phyloP scores from a whole-genome alignment of 2,329 filamentous ascomycete genomes.

The Ceratocystis alfenasii region DNA sequence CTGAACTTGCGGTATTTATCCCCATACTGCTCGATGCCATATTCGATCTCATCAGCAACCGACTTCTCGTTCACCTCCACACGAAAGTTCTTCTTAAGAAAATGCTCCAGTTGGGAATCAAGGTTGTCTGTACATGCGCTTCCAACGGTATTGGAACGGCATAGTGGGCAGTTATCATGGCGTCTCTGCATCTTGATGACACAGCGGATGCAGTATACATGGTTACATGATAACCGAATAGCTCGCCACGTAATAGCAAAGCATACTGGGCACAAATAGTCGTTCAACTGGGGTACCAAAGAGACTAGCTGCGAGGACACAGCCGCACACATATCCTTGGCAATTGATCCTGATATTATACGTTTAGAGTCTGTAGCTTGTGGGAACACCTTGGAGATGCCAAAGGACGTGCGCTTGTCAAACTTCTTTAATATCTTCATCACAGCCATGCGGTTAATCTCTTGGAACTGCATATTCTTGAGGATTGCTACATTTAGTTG shows the following conservation, averaged over 20 bases:
- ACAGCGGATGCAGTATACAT: slow-evolving; percentile 76
- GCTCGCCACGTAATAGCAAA: slow-evolving; percentile 69
- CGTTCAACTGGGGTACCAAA: slow-evolving; percentile 68
- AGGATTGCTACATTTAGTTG: slow-evolving; percentile 63
- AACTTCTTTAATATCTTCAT: slow-evolving; percentile 85
- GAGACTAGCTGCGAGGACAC: slow-evolving; percentile 60
- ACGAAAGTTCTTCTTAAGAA: slow-evolving; percentile 64
- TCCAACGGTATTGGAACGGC: slow-evolving; percentile 59
- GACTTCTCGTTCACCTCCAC: slow-evolving; percentile 56
- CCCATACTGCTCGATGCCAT: slow-evolving; percentile 61
- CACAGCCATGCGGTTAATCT: slow-evolving; percentile 68
- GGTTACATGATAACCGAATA: slow-evolving; percentile 60
- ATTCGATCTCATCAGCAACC: slow-evolving; percentile 59
- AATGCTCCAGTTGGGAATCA: slow-evolving; percentile 55
- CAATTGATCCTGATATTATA: slow-evolving; percentile 54
- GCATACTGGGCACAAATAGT: slow-evolving; percentile 74
- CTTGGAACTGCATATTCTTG: slow-evolving; percentile 70
- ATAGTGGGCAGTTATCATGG: slow-evolving; percentile 62
- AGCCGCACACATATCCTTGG: slow-evolving; percentile 62
- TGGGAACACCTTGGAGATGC: slow-evolving; percentile 52
- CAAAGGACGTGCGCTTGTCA: slow-evolving; percentile 69
- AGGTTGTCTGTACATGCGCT: slow-evolving; percentile 51
- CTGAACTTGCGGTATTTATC: slow-evolving; percentile 48
- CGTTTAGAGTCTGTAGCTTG: slow-evolving; percentile 45
- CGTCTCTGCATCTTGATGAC: slow-evolving; percentile 67